Base-by-base conservation (phyloP, 169 alveolate species). In the Plasmodium coatneyi region DNA sequence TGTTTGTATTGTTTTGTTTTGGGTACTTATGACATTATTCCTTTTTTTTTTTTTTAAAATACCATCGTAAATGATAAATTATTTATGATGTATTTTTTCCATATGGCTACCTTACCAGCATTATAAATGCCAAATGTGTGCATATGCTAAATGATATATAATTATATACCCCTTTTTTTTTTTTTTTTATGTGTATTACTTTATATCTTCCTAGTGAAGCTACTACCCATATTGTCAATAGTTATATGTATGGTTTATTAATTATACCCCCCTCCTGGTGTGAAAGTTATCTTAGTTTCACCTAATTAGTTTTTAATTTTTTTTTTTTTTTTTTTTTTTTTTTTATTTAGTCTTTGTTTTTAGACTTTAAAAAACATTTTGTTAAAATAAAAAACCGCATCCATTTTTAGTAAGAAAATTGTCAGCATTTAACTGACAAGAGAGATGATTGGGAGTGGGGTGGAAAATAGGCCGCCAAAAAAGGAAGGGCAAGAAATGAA, bases 211-310 rank as follows among this genome's bases (percentile, higher is more conserved):
- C 46, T 16, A 79, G 34, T 7, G 16, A 79, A 36, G 70, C 72
- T 28, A 72, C 46, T 32, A 66, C 36, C 36, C 32, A 36, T 14
- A 41, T 12, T 79, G 49, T 79, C 46, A n/a, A 41, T 79, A 79
- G 72, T 79, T 79, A n/a, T 81, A 49, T 81, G 22, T 41, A 56
- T 81, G 70, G 79, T 81, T 81, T 81, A 81, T 81, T 54, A 81
- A 81, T 54, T 81, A 81, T 81, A 49, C 60, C 32, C 41, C 89
- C 54, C 71, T 81, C 54, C 32, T 41, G 80, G 60, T 81, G 32
- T 81, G 60, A 81, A 52, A 56, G 54, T 81, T 54, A 54, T 34
- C 89, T 52, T 56, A 52, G 22, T 52, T 81, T 81, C 5, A 49
- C 54, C 76, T 39, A 12, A 79, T 52, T 81, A 81, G 71, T 81